Conservation (phyloP, 805 yeast genomes). For the Ogataea nitratoaversa region DNA sequence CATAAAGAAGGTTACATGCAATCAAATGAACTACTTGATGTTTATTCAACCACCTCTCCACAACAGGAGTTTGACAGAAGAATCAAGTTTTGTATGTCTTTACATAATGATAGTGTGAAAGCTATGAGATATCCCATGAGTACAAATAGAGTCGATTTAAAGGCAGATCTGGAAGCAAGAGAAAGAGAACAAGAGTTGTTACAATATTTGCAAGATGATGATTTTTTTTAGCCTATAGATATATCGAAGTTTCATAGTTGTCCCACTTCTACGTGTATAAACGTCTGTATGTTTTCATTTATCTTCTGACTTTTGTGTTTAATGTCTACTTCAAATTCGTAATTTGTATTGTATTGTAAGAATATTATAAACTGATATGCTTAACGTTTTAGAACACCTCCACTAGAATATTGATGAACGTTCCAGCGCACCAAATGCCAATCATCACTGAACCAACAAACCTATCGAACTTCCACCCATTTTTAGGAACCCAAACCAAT, state of each 20-base stretch:
- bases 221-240: slow-evolving; percentile 23
- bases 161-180: slow-evolving; percentile 49
- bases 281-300: slow-evolving; percentile 1
- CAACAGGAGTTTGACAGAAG: slow-evolving; percentile 88
- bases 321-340: too few relatives aligned
- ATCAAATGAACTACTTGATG: slow-evolving; percentile 78
- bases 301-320: slow-evolving; percentile 37
- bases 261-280: too few relatives aligned
- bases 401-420: slow-evolving; percentile 28
- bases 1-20: slow-evolving; percentile 91
- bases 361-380: too few relatives aligned
- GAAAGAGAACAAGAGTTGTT: slow-evolving; percentile 46
- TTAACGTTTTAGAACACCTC: slow-evolving; percentile 17
- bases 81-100: slow-evolving; percentile 82
- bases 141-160: slow-evolving; percentile 45
- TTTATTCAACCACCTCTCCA: slow-evolving; percentile 84
- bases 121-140: slow-evolving; percentile 89
- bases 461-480: slow-evolving; percentile 39
- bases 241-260: background rate
- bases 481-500: slow-evolving; percentile 35
- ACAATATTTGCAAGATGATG: slow-evolving; percentile 46
- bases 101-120: slow-evolving; percentile 89
- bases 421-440: slow-evolving; percentile 38
- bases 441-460: slow-evolving; percentile 37
- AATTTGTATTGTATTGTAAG: too few relatives aligned